A percentile compares a stretch with the other conserved stretches of the same genome.
Conservation (phyloP, 306 rosid genomes). For the Datisca glomerata region DNA sequence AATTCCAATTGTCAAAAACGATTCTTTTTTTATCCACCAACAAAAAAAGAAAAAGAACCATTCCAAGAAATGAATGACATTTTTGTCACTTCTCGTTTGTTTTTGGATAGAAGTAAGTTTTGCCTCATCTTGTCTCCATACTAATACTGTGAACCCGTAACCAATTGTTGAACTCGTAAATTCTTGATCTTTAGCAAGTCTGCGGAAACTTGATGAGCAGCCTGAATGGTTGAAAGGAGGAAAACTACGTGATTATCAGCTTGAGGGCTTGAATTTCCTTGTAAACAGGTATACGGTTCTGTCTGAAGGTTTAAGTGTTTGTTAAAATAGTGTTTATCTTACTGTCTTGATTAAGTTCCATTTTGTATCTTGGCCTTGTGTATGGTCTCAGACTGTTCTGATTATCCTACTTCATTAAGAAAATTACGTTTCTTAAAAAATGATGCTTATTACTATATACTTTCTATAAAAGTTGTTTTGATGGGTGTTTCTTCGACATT, state of each 20-base stretch:
- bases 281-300: slow-evolving; percentile 69
- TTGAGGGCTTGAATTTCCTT: slow-evolving; percentile 98
- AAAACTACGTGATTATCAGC: slow-evolving; percentile 98
- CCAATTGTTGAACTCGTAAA: not conserved
- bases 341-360: not conserved
- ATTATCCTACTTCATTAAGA: too few relatives aligned
- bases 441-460: too few relatives aligned
- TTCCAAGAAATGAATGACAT: not conserved
- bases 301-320: too few relatives aligned
- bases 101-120: slow-evolving; percentile 1
- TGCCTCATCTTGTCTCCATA: not conserved
- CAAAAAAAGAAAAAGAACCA: not conserved
- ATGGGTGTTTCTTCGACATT: slow-evolving; percentile 19
- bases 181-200: slow-evolving; percentile 55
- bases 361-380: too few relatives aligned
- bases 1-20: too few relatives aligned
- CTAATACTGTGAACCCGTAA: not conserved
- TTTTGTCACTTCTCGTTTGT: too few relatives aligned
- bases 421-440: too few relatives aligned
- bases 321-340: not conserved
- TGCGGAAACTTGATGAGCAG: slow-evolving; percentile 95
- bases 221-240: slow-evolving; percentile 99
- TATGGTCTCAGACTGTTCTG: too few relatives aligned
- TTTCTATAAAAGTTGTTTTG: slow-evolving; percentile 18
- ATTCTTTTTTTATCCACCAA: too few relatives aligned